A percentile compares a stretch with the other conserved stretches of the same genome.
Conservation (phyloP, 2,329 filamentous ascomycete species). For the Pseudonectria foliicola region DNA sequence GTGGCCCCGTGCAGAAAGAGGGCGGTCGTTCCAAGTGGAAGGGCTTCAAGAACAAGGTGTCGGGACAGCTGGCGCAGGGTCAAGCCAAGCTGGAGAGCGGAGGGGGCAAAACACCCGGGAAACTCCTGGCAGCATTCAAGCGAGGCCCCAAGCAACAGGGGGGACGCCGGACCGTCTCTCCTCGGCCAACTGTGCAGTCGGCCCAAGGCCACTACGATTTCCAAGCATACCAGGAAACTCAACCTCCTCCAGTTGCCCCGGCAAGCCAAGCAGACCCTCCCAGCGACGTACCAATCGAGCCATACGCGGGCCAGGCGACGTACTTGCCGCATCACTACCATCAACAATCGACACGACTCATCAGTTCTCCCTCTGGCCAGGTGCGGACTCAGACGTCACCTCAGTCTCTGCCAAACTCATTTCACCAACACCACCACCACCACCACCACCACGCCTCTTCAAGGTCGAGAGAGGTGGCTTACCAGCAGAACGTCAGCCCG, state of each 20-base stretch:
- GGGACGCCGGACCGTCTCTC: neutral
- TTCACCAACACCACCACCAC: neutral
- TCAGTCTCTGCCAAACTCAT: neutral
- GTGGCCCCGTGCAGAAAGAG: conserved; percentile 9
- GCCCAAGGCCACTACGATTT: neutral
- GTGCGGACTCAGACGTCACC: neutral
- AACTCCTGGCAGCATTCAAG: conserved; percentile 27
- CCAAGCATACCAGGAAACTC: conserved; percentile 6
- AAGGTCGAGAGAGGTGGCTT: neutral
- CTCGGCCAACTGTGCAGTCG: neutral
- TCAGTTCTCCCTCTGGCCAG: neutral
- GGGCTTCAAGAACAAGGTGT: conserved; percentile 26
- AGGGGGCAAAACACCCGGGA: conserved; percentile 17
- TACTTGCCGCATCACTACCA: no score
- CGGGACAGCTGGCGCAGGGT: conserved; percentile 18
- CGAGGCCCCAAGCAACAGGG: conserved; percentile 24
- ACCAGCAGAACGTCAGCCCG: neutral
- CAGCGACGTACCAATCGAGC: no score
- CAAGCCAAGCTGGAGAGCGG: conserved; percentile 14
- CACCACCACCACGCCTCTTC: neutral
- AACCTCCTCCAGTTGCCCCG: no score
- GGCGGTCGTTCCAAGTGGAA: conserved; percentile 27
- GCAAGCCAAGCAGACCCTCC: no score
- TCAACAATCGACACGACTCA: no score
- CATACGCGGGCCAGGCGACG: no score